These are phyloP conservation scores for Stentor roeselii DNA, from an alignment of 73 alveolate genomes.

Conservation along the genomic window DNA sequence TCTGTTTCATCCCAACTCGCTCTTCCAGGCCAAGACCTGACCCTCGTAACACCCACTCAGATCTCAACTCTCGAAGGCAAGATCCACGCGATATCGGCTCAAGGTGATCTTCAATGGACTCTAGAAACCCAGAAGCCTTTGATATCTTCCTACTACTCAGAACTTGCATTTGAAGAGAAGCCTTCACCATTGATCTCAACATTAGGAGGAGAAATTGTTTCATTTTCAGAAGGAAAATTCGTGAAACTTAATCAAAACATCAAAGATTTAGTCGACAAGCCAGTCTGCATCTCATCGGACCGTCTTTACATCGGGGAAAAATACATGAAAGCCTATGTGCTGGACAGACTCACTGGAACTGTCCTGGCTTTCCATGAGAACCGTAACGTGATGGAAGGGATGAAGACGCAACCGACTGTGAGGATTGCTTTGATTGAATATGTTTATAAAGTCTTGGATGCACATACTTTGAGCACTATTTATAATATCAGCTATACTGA, in stretches of 20 bases:
- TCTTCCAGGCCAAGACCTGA: background rate
- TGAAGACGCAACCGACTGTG: background rate
- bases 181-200: background rate
- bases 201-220: background rate
- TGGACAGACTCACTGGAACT: background rate
- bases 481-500: background rate
- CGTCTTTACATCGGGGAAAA: background rate
- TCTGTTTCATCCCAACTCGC: background rate
- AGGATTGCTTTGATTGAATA: background rate
- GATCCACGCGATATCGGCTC: background rate
- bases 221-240: background rate
- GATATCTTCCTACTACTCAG: background rate
- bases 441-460: background rate
- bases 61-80: conserved; percentile 4
- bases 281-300: background rate
- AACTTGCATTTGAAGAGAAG: background rate
- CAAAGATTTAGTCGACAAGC: background rate
- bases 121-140: background rate
- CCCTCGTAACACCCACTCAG: background rate
- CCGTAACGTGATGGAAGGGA: background rate
- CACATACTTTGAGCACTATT: background rate
- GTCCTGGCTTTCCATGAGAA: background rate
- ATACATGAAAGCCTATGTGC: background rate
- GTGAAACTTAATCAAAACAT: background rate
- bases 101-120: background rate